Conservation (phyloP, 2,329 filamentous ascomycete species). For the Penicillium expansum region DNA sequence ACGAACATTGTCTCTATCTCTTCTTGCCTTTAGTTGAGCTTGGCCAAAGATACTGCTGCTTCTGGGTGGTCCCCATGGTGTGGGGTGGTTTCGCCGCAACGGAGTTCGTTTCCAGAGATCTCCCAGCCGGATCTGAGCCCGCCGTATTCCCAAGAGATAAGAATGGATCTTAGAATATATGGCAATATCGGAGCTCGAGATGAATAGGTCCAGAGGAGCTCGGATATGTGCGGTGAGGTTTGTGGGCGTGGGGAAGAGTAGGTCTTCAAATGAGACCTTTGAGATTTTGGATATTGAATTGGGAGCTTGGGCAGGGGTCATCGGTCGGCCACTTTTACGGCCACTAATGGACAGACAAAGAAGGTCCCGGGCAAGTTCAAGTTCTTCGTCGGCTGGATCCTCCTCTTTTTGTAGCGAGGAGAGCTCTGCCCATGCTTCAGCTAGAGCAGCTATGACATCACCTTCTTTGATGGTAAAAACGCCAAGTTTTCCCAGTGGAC, state of each 20-base stretch:
- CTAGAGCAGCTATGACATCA: slow-evolving; percentile 74
- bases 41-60: slow-evolving; percentile 62
- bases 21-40: slow-evolving; percentile 59
- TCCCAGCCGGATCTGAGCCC: slow-evolving; percentile 79
- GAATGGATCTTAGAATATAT: slow-evolving; percentile 82
- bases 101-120: slow-evolving; percentile 83
- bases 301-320: slow-evolving; percentile 21
- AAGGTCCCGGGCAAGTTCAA: slow-evolving; percentile 78
- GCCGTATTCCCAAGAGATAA: slow-evolving; percentile 80
- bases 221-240: slow-evolving; percentile 68
- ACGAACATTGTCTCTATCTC: slow-evolving; percentile 63
- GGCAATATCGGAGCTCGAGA: slow-evolving; percentile 71
- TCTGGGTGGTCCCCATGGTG: slow-evolving; percentile 63
- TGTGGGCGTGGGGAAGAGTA: slow-evolving; percentile 76
- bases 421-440: slow-evolving; percentile 74
- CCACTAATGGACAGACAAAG: slow-evolving; percentile 60
- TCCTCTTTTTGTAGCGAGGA: slow-evolving; percentile 76
- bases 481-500: slow-evolving; percentile 55
- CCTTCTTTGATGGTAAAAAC: slow-evolving; percentile 77
- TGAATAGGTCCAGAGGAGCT: slow-evolving; percentile 83
- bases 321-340: slow-evolving; percentile 33
- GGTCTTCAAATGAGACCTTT: slow-evolving; percentile 63
- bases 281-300: slow-evolving; percentile 39
- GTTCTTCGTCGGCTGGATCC: slow-evolving; percentile 67
- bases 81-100: slow-evolving; percentile 72